phyloP scores from a whole-genome alignment of 1,284 basidiomycete species.

The Cerioporus squamosus region DNA sequence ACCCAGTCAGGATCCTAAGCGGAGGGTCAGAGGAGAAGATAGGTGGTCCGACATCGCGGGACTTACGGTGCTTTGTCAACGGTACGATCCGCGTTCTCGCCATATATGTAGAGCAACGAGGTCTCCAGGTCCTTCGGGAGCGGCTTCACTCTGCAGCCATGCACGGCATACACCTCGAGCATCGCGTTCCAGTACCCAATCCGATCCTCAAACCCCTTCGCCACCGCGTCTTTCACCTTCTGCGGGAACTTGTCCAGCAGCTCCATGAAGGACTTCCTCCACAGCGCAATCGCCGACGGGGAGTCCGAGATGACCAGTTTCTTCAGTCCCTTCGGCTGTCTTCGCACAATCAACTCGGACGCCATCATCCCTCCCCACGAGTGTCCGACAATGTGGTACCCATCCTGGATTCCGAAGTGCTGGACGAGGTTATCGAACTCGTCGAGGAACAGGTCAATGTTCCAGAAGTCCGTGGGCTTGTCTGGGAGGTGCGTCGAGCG shows the following conservation, averaged over 20 bases:
- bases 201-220: constrained; percentile 31
- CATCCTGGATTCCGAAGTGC: constrained; percentile 30
- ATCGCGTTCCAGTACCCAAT: constrained; percentile 31
- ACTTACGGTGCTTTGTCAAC: constrained; percentile 23
- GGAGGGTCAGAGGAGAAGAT: constrained; percentile 46
- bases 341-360: constrained; percentile 24
- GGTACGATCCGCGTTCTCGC: constrained; percentile 25
- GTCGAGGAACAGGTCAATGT: constrained; percentile 35
- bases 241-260: constrained; percentile 26
- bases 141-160: constrained; percentile 29
- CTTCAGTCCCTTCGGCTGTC: constrained; percentile 28
- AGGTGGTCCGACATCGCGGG: constrained; percentile 19
- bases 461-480: constrained; percentile 35
- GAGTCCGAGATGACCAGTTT: constrained; percentile 27
- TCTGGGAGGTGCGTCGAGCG: constrained; percentile 36
- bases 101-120: constrained; percentile 19
- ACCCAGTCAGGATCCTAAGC: constrained; percentile 46
- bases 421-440: constrained; percentile 37
- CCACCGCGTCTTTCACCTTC: constrained; percentile 29
- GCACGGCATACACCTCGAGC: constrained; percentile 21
- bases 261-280: constrained; percentile 21
- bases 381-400: constrained; percentile 36
- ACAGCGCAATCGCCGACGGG: constrained; percentile 24
- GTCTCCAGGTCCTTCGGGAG: constrained; percentile 23
- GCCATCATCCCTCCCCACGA: constrained; percentile 40